Evolutionary conservation across 2,329 filamentous ascomycete species (phyloP).

Genomic region (Botrytis fragariae): DNA sequence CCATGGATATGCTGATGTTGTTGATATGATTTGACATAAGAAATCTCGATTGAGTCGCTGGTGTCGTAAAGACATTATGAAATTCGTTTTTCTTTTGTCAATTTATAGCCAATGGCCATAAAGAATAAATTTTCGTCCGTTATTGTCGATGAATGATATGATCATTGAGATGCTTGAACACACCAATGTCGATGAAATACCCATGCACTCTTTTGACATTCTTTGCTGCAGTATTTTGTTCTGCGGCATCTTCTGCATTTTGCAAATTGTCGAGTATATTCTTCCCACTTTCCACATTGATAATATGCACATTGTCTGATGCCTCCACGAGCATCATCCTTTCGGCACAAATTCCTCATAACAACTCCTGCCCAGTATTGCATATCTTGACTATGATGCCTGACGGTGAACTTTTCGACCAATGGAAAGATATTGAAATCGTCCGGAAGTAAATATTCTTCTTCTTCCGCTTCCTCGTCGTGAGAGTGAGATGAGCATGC

Average conservation of each 20-base stretch:
- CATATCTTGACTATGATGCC: constrained; percentile 95
- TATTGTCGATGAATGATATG: background rate
- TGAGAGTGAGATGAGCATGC: constrained; percentile 45
- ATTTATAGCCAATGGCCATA: background rate
- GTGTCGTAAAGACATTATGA: constrained; percentile 21
- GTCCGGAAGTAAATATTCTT: constrained; percentile 84
- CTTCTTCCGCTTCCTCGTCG: constrained; percentile 68
- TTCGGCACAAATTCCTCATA: constrained; percentile 97
- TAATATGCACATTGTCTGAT: constrained; percentile 98
- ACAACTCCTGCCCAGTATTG: constrained; percentile 99
- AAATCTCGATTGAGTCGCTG: constrained; percentile 16
- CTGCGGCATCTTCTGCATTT: constrained; percentile 94
- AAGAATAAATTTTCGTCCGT: background rate
- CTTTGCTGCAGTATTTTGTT: constrained; percentile 99
- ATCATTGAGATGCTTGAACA: constrained; percentile 58
- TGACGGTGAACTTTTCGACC: constrained; percentile 96
- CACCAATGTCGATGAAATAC: constrained; percentile 98
- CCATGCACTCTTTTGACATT: constrained; percentile 99
- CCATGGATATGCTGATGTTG: constrained; percentile 19
- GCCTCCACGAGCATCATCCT: constrained; percentile 90
- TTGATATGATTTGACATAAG: constrained; percentile 15
- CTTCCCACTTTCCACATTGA: constrained; percentile 97
- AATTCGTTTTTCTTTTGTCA: background rate
- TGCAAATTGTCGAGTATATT: constrained; percentile 93
- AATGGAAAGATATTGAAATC: constrained; percentile 98